phyloP scores from a whole-genome alignment of 345 rosid species.

The Salix dunnii region DNA sequence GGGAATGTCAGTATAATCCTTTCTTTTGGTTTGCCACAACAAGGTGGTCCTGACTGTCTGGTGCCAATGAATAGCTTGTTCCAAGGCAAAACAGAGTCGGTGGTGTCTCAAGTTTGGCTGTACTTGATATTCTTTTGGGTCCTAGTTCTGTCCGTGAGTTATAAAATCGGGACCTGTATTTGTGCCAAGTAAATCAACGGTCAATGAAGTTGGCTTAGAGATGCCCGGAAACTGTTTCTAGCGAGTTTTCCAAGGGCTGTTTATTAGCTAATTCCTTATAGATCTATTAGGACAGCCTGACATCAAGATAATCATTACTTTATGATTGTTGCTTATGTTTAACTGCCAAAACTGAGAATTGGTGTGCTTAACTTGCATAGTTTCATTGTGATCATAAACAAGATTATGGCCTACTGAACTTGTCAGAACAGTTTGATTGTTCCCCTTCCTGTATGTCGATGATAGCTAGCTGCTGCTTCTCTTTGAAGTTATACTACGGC shows the following conservation, averaged over 20 bases:
- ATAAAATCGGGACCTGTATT: constrained; percentile 51
- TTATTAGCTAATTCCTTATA: constrained; percentile 5
- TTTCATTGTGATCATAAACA: neutral
- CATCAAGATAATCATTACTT: constrained; percentile 2
- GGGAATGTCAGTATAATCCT: constrained; percentile 49
- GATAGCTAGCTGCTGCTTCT: neutral
- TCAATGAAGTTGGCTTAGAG: constrained; percentile 2
- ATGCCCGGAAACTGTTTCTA: constrained; percentile 4
- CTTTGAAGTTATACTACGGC: neutral
- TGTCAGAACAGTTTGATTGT: neutral
- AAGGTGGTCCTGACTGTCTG: constrained; percentile 6
- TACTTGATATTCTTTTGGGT: constrained; percentile 62
- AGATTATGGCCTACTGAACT: neutral
- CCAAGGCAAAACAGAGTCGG: constrained; percentile 37
- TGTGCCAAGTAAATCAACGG: constrained; percentile 39
- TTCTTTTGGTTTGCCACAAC: constrained; percentile 47
- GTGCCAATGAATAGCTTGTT: constrained; percentile 22
- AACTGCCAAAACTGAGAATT: constrained; percentile 9
- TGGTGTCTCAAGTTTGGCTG: constrained; percentile 40
- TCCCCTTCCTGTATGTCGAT: neutral
- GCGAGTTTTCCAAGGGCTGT: constrained; percentile 5
- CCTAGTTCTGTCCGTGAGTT: constrained; percentile 54
- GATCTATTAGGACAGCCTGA: constrained; percentile 19
- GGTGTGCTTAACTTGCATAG: too few species aligned
- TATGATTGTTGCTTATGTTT: neutral